Evolutionary conservation across 176 grass and related monocot species (phyloP), one percentile per base, ranked within the genome.

Genomic region (Eragrostis curvula): DNA sequence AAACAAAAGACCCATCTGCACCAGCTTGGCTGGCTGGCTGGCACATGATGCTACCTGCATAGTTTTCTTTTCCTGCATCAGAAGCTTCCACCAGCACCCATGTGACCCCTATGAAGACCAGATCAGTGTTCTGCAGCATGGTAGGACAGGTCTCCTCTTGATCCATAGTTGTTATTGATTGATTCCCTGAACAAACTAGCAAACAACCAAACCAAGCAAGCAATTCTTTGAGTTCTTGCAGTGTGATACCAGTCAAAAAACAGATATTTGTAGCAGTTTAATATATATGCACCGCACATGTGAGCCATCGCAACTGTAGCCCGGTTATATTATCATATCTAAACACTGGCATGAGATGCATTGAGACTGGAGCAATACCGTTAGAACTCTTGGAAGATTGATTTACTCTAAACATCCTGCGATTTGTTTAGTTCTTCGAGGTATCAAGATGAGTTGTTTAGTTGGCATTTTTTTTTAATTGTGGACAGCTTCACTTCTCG

Each of bases 71-170:
- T 42, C 79, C 68, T 40, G 56, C 80, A 72, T 85, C 70, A 82
- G 71, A 90, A 90, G 81, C 73, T 87, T 87, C 85, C 69, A 84
- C 75, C 81, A 75, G 23, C 69, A 25, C 49, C 88, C 88, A 86
- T 86, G 83, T 90, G 83, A 90, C 49, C 79, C 61, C 78, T 86
- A 77, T 39, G 71, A 86, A 85, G 66, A 61, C 39, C 57, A 77
- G 48, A 82, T 46, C 62, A 80, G 76, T 49, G 68, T 80, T 78
- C 66, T 55, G 28, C 76, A 79, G 49, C 79, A 77, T 68, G 88
- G 83, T 89, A 72, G 88, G 87, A 74, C 62, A 80, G 60, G 76
- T 15, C 46, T 82, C 27, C 4, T 71, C 50, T 60, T 89, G 83
- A 89, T 78, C 43, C 56, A 62, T 32, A 65, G 59, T 45, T 2